Percentiles rank a stretch among this genome's conserved stretches.
Evolutionary conservation across 768 basidiomycete genomes (phyloP).

Genomic region (Suillus plorans): DNA sequence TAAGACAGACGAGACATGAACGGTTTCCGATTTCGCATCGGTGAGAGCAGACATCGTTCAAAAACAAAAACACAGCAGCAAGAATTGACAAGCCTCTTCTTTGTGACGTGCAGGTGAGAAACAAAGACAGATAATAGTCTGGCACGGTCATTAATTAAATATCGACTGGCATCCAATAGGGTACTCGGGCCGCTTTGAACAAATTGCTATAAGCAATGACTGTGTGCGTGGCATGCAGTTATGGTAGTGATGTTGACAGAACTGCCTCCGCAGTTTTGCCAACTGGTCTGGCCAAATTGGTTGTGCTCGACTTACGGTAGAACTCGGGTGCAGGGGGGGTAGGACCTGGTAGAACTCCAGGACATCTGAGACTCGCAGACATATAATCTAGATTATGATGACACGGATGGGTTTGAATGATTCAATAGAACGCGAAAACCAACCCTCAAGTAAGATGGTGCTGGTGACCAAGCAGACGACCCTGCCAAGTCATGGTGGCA

Average conservation of each 20-base stretch:
- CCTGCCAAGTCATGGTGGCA: no score
- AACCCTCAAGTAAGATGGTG: not conserved
- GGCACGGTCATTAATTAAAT: not conserved
- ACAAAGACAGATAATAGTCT: not conserved
- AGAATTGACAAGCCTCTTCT: not conserved
- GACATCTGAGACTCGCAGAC: not conserved
- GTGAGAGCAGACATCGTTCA: not conserved
- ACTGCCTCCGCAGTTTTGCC: not conserved
- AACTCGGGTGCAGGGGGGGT: not conserved
- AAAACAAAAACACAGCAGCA: not conserved
- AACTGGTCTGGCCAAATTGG: not conserved
- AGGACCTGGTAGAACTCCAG: not conserved
- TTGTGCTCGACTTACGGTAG: not conserved
- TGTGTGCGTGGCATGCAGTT: not conserved
- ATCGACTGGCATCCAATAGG: not conserved
- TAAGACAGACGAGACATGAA: not conserved
- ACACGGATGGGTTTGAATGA: not conserved
- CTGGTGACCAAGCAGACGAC: no score
- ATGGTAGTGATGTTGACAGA: not conserved
- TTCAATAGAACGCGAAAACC: not conserved
- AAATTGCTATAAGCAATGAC: no score
- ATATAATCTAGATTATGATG: not conserved
- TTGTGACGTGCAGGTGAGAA: not conserved
- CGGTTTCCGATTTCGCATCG: not conserved
- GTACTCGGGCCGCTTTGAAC: not conserved